Evolutionary conservation across 1,284 basidiomycete species (phyloP), one percentile per base, ranked within the genome.

Genomic region (Marasmius sp.): DNA sequence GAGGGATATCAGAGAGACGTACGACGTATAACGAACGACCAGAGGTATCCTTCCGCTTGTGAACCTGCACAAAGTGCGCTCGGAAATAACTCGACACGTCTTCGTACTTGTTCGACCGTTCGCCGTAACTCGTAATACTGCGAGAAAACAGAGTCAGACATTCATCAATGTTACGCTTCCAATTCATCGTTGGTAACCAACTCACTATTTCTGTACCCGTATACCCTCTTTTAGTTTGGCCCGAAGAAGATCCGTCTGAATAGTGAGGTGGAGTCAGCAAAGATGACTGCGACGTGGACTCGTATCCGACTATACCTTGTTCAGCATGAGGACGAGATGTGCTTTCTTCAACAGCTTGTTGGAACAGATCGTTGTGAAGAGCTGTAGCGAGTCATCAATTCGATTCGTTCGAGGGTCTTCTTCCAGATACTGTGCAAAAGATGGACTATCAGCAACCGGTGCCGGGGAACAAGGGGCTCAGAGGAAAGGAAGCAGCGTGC

Each of bases 91-190:
- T 85, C 54, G 89, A 83, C 16, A 88, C 91, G 49, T 85, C 85
- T 65, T 87, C 84, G 70, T 80, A 92, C 58, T 79, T 84, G 68
- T 93, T 93, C 52, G 87, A 82, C 59, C 91, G 78, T 64, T 90
- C 82, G 7, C 88, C 90, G 69, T 89, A 93, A 59, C 90, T 92
- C 47, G 88, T 90, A 72, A 93, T 92, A 72, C 90, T 92, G 69
- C 38, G 57, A 34, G 59, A 41, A 62, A 33, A 62, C 50, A 57
- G 56, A 47, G 27, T 45, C 37, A 37, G 56, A 45, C 59, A 59
- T 49, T 27, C 37, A 34, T 47, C 10, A 33, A 55, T 36, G 48
- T 33, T 18, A 60, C 41, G 36, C 37, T 50, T 37, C 52, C 41
- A 50, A 45, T 56, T 47, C 16, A 34, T 18, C 9, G n/a, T 37